Conservation (phyloP, 148 eudicot genomes). For the Cornus suecica region DNA sequence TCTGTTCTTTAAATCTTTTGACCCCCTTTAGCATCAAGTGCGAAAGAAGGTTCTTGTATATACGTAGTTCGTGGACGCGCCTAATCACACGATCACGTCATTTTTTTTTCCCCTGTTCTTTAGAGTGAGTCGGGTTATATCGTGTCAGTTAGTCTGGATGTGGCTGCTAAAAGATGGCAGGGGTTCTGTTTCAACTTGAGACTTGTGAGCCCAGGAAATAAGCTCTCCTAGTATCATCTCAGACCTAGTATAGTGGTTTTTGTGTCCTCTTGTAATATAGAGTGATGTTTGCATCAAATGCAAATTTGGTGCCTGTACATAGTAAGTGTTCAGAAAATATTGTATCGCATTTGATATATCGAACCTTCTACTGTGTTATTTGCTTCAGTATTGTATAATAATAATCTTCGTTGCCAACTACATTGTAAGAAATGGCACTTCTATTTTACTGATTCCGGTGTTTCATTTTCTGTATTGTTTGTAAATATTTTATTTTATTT, state of each 20-base stretch:
- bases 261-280: neutral
- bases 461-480: too few relatives aligned
- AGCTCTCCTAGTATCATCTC: neutral
- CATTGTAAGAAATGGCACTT: too few relatives aligned
- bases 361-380: neutral
- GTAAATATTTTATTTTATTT: too few relatives aligned
- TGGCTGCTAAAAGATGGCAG: neutral
- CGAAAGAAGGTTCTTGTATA: neutral
- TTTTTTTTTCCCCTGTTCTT: neutral
- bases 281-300: neutral
- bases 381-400: too few relatives aligned
- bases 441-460: too few relatives aligned
- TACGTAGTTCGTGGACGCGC: neutral
- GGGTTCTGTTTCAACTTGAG: neutral
- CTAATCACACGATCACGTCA: too few relatives aligned
- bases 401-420: too few relatives aligned
- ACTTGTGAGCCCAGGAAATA: neutral
- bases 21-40: neutral
- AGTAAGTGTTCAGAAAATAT: neutral
- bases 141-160: neutral
- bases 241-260: neutral
- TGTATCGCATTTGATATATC: neutral
- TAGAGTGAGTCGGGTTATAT: neutral
- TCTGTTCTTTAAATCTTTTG: neutral
- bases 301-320: constrained; percentile 11